Conservation (phyloP, 2,329 filamentous ascomycete genomes). For the Aspergillus neoniger region DNA sequence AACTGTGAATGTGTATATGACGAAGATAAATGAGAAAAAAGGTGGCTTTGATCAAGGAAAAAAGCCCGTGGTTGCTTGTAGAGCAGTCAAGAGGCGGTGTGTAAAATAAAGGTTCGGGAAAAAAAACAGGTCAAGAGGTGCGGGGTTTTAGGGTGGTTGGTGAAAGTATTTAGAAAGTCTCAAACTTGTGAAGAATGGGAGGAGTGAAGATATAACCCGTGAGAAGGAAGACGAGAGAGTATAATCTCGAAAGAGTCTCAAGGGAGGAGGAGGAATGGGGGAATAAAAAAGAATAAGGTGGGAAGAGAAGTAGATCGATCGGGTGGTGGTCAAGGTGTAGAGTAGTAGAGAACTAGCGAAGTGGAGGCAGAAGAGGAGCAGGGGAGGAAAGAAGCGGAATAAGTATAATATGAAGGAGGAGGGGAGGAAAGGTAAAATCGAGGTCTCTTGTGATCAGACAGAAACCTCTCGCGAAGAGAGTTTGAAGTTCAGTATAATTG, state of each 20-base stretch:
- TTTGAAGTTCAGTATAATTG: conserved; percentile 14
- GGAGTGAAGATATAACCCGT: conserved; percentile 5
- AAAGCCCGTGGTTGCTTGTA: conserved; percentile 5
- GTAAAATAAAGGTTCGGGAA: conserved; percentile 19
- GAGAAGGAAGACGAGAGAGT: conserved; percentile 7
- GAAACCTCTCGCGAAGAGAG: conserved; percentile 14
- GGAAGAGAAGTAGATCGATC: conserved; percentile 10
- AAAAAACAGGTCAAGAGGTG: conserved; percentile 17
- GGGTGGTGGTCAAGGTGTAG: conserved; percentile 6
- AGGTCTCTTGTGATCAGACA: conserved; percentile 19
- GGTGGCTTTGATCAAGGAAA: conserved; percentile 10
- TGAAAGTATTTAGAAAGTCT: background rate
- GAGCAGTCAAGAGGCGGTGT: conserved; percentile 26
- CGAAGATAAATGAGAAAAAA: conserved; percentile 13
- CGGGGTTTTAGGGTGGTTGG: conserved; percentile 21
- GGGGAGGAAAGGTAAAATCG: conserved; percentile 18
- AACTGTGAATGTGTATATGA: conserved; percentile 30
- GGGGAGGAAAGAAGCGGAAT: conserved; percentile 14
- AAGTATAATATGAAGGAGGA: conserved; percentile 13
- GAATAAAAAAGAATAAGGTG: background rate
- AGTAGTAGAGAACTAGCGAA: conserved; percentile 10
- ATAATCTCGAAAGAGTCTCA: conserved; percentile 4
- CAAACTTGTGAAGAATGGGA: background rate
- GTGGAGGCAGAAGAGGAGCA: conserved; percentile 14
- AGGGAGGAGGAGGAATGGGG: conserved; percentile 12